These are phyloP conservation scores for Coemansia sp. DNA, from an alignment of 192 early-diverging fungal species.

Conservation along the genomic window DNA sequence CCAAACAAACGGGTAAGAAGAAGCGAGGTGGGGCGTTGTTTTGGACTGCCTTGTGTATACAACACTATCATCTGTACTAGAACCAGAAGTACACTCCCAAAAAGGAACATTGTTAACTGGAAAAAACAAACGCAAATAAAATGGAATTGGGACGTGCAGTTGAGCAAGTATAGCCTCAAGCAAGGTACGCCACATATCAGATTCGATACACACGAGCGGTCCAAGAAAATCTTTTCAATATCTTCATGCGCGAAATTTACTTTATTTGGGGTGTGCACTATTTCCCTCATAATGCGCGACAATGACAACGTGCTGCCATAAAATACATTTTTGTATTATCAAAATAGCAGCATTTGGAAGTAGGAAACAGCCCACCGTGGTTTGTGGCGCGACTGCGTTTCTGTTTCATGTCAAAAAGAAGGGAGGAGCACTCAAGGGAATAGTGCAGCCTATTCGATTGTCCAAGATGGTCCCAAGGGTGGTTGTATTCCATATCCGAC, in stretches of 20 bases:
- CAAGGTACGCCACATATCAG: not conserved
- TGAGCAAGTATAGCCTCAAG: not conserved
- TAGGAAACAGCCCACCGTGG: not conserved
- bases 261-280: not conserved
- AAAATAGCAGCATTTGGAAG: not conserved
- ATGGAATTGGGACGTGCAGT: not conserved
- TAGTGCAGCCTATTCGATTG: too few species aligned
- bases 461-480: too few species aligned
- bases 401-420: not conserved
- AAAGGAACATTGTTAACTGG: not conserved
- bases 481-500: too few species aligned
- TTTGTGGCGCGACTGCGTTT: not conserved
- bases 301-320: not conserved
- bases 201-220: not conserved
- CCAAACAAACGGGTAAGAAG: not conserved
- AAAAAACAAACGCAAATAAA: not conserved
- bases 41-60: not conserved
- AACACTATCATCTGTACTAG: not conserved
- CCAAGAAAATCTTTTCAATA: not conserved
- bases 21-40: not conserved
- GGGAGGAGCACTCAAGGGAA: too few species aligned
- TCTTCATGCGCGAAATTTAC: not conserved
- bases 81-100: not conserved
- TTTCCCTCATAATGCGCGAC: constrained; percentile 5
- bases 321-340: not conserved